Conservation (phyloP, 2,329 filamentous ascomycete genomes). For the Thelonectria discophora region DNA sequence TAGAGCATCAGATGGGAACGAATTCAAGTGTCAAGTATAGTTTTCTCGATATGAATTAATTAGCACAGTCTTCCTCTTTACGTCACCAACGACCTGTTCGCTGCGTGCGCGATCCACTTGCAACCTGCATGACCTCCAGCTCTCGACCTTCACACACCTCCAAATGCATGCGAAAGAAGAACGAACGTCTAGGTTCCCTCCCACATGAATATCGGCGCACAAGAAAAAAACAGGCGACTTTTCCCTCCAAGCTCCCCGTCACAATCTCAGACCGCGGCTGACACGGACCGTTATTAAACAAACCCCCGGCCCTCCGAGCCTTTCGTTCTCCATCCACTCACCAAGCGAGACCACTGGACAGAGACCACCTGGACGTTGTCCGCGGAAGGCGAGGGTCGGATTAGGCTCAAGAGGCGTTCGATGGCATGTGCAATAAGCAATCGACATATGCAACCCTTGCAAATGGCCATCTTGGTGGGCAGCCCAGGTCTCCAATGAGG, state of each 20-base stretch:
- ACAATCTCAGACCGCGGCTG: no score
- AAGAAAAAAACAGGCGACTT: no score
- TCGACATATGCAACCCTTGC: neutral
- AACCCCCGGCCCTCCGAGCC: neutral
- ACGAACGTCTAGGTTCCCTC: no score
- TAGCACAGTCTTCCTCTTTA: no score
- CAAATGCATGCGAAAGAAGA: constrained; percentile 2
- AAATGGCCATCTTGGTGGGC: neutral
- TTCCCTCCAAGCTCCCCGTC: no score
- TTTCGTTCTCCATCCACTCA: neutral
- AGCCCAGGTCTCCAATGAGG: neutral
- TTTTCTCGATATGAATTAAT: no score
- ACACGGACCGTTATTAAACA: neutral
- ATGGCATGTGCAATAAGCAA: neutral
- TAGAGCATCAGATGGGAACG: no score
- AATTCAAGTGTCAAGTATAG: no score
- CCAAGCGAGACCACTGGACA: constrained; percentile 6
- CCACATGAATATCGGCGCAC: no score
- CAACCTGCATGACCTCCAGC: no score
- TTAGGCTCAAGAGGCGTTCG: neutral
- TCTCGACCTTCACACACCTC: neutral
- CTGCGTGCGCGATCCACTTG: no score
- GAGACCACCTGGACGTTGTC: constrained; percentile 1
- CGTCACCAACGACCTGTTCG: no score
- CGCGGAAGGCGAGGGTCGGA: neutral